A percentile compares a stretch with the other conserved stretches of the same genome.
These are phyloP conservation scores for Heterobasidion occidentale DNA, from an alignment of 1,284 basidiomycete species.

Conservation along the genomic window DNA sequence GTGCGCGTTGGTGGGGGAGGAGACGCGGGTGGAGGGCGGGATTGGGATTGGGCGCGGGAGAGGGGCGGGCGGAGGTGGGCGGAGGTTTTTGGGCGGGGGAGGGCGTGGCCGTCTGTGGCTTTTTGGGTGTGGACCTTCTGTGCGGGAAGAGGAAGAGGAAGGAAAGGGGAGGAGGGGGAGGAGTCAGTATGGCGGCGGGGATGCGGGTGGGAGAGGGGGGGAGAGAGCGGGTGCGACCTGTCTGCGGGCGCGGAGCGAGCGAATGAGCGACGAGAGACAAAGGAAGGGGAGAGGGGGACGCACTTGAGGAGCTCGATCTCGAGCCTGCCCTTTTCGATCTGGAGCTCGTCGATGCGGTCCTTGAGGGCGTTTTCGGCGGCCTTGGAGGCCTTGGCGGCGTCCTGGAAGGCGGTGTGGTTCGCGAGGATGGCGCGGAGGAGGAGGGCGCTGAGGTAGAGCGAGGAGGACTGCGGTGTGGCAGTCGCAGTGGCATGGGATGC, in stretches of 20 bases:
- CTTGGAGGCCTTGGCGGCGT: conserved; percentile 59
- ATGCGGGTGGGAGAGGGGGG: conserved; percentile 8
- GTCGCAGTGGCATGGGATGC: conserved; percentile 4
- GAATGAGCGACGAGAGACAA: no score
- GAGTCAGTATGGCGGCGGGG: background rate
- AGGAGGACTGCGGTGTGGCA: conserved; percentile 36
- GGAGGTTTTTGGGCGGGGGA: conserved; percentile 21
- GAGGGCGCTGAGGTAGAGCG: conserved; percentile 52
- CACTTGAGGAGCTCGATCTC: conserved; percentile 60
- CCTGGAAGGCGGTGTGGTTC: conserved; percentile 71
- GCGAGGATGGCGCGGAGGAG: conserved; percentile 67
- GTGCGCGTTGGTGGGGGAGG: conserved; percentile 13
- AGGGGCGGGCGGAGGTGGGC: conserved; percentile 11
- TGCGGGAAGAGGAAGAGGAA: conserved; percentile 23
- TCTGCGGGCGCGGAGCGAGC: background rate
- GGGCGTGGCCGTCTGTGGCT: conserved; percentile 45
- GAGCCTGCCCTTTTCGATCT: conserved; percentile 46
- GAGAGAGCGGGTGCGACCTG: conserved; percentile 5
- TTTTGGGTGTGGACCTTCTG: conserved; percentile 51
- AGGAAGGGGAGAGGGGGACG: conserved; percentile 19
- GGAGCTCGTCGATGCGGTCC: conserved; percentile 54
- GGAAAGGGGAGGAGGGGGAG: conserved; percentile 19
- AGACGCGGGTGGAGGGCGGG: conserved; percentile 13
- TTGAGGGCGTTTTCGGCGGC: conserved; percentile 50
- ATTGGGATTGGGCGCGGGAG: conserved; percentile 8